phyloP scores from a whole-genome alignment of 2,329 filamentous ascomycete species.

The Aspergillus niger region DNA sequence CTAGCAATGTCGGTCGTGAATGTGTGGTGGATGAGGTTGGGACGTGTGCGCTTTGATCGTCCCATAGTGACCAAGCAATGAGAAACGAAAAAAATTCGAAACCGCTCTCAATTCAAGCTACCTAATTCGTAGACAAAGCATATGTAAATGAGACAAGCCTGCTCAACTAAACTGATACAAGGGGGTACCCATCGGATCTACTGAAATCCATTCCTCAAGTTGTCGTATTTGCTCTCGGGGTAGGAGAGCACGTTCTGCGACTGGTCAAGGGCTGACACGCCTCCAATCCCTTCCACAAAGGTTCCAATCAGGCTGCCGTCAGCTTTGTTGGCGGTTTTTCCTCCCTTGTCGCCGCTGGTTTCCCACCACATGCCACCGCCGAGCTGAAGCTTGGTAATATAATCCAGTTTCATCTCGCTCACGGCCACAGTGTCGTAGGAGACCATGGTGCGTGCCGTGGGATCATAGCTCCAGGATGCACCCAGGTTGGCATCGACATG shows the following conservation, averaged over 20 bases:
- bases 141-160: neutral
- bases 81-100: conserved; percentile 23
- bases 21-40: conserved; percentile 18
- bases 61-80: conserved; percentile 18
- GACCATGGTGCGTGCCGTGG: conserved; percentile 65
- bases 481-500: conserved; percentile 62
- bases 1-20: conserved; percentile 17
- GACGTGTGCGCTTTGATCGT: conserved; percentile 22
- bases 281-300: conserved; percentile 43
- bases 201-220: conserved; percentile 36
- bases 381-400: conserved; percentile 65
- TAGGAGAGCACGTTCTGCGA: conserved; percentile 38
- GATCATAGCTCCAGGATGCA: conserved; percentile 78
- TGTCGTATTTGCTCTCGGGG: conserved; percentile 46
- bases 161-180: neutral
- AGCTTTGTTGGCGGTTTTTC: conserved; percentile 40
- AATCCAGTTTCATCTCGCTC: conserved; percentile 69
- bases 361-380: conserved; percentile 99
- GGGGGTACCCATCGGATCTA: conserved; percentile 6
- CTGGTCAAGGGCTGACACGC: conserved; percentile 36
- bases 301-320: conserved; percentile 68
- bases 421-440: conserved; percentile 67
- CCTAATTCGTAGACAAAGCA: conserved; percentile 10
- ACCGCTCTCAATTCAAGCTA: conserved; percentile 8
- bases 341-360: conserved; percentile 73